Conservation (phyloP, 2,329 filamentous ascomycete genomes). For the Xylaria sp. region DNA sequence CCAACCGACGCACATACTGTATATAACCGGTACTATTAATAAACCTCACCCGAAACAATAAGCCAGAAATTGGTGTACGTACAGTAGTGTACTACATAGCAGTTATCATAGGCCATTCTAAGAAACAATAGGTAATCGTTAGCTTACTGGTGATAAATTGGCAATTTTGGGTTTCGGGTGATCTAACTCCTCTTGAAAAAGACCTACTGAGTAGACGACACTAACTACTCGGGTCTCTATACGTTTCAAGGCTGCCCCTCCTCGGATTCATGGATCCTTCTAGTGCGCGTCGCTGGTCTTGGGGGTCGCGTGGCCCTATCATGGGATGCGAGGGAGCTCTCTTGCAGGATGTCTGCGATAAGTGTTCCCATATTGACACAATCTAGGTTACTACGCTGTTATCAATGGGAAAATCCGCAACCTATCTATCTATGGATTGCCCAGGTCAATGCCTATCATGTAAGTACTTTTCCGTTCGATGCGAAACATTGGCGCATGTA, state of each 20-base stretch:
- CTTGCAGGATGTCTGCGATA: conserved; percentile 13
- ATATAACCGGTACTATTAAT: conserved; percentile 17
- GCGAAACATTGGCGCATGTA: conserved; percentile 4
- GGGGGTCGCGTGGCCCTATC: conserved; percentile 25
- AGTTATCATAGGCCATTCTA: not conserved
- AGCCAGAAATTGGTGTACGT: not conserved
- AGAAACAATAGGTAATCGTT: not conserved
- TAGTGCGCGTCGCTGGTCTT: not conserved
- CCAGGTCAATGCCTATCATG: too few relatives aligned
- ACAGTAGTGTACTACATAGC: too few relatives aligned
- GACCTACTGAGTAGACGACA: not conserved
- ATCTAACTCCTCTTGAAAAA: conserved; percentile 15
- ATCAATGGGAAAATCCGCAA: conserved; percentile 10
- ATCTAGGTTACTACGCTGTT: conserved; percentile 19
- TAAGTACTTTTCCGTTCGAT: not conserved
- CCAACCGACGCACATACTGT: not conserved
- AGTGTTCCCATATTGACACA: conserved; percentile 1
- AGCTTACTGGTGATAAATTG: conserved; percentile 24
- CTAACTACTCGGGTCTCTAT: not conserved
- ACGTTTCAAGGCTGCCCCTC: too few relatives aligned
- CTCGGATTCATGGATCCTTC: conserved; percentile 3
- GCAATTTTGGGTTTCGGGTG: conserved; percentile 2
- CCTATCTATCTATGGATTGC: not conserved
- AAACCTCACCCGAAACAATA: conserved; percentile 13
- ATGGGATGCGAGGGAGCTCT: conserved; percentile 7